These are phyloP conservation scores for Rhizopogon salebrosus DNA, from an alignment of 768 basidiomycete species.

Conservation along the genomic window DNA sequence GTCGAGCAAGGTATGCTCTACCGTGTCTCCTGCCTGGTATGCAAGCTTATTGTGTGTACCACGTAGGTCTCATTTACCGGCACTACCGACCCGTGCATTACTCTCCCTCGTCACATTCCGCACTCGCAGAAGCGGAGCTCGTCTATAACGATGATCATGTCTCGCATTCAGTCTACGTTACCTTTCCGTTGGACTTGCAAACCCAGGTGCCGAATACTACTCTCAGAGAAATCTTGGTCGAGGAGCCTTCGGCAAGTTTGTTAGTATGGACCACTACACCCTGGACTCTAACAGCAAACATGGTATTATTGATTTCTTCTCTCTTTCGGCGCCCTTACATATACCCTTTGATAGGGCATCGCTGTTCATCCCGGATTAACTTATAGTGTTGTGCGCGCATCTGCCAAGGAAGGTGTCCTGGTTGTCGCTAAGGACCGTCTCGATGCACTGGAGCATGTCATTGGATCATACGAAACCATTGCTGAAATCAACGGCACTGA, in stretches of 20 bases:
- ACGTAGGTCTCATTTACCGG: constrained; percentile 74
- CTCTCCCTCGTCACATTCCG: constrained; percentile 91
- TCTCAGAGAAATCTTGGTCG: constrained; percentile 29
- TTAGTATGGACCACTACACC: constrained; percentile 97
- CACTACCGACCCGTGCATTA: constrained; percentile 90
- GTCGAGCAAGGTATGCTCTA: constrained; percentile 62
- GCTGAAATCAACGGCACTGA: constrained; percentile 30
- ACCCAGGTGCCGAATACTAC: constrained; percentile 11
- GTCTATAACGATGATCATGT: constrained; percentile 85
- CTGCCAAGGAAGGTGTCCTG: constrained; percentile 24
- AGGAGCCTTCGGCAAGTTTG: constrained; percentile 38
- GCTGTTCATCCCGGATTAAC: constrained; percentile 71
- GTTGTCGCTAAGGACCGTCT: constrained; percentile 52
- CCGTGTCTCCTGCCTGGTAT: not conserved
- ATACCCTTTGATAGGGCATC: constrained; percentile 59
- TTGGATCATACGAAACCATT: constrained; percentile 16
- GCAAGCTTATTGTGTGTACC: not conserved
- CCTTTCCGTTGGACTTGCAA: constrained; percentile 54
- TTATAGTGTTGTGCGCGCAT: constrained; percentile 50
- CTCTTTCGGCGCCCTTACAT: not conserved
- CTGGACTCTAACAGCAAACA: constrained; percentile 95
- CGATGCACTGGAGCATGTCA: constrained; percentile 24
- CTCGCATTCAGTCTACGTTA: constrained; percentile 84
- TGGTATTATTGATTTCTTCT: constrained; percentile 46
- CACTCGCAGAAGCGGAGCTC: constrained; percentile 92